phyloP scores from a whole-genome alignment of 768 basidiomycete species.

The Postia placenta region DNA sequence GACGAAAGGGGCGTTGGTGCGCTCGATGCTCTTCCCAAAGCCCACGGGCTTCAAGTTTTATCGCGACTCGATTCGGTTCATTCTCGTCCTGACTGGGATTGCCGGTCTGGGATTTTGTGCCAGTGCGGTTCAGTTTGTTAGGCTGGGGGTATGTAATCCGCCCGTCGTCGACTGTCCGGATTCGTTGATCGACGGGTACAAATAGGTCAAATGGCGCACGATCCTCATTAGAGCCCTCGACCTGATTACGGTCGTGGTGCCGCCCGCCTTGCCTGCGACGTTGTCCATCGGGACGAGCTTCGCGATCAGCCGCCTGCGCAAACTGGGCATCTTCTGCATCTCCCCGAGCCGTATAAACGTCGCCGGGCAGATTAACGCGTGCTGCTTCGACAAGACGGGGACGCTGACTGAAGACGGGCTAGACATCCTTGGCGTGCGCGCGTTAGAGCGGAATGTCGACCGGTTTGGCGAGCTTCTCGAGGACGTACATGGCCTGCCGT shows the following conservation, averaged over 20 bases:
- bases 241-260: conserved; percentile 94
- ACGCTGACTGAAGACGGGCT: conserved; percentile 97
- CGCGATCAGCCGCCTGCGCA: conserved; percentile 82
- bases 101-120: conserved; percentile 88
- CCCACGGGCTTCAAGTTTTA: conserved; percentile 99
- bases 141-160: conserved; percentile 59
- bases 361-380: conserved; percentile 92
- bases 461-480: conserved; percentile 88
- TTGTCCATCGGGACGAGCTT: conserved; percentile 97
- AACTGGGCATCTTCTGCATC: conserved; percentile 89
- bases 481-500: conserved; percentile 81
- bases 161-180: neutral
- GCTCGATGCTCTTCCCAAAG: conserved; percentile 98
- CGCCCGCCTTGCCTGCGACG: conserved; percentile 94
- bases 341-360: conserved; percentile 95
- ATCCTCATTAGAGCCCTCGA: conserved; percentile 91
- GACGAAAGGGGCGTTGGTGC: conserved; percentile 91
- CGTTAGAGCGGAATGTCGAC: conserved; percentile 66
- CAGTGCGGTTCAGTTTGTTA: conserved; percentile 87
- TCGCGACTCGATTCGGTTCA: conserved; percentile 86
- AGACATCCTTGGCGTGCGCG: conserved; percentile 91
- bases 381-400: conserved; percentile 99
- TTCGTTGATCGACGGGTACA: neutral
- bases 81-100: conserved; percentile 85
- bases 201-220: conserved; percentile 80